phyloP scores from a whole-genome alignment of 768 basidiomycete species.

The Lyophyllum atratum region DNA sequence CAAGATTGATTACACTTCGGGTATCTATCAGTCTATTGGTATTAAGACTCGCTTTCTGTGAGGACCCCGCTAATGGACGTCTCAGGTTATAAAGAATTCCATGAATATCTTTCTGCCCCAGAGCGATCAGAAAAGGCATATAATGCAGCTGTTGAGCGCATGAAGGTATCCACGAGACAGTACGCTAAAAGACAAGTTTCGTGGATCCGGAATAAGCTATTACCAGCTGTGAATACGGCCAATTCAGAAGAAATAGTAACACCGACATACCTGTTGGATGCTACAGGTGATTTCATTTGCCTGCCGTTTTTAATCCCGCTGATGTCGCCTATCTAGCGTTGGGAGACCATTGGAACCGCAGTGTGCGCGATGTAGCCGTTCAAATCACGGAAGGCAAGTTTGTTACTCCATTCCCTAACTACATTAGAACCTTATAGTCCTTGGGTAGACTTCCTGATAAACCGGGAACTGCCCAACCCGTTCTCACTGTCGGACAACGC shows the following conservation, averaged over 20 bases:
- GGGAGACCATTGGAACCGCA: slow-evolving; percentile 56
- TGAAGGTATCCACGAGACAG: slow-evolving; percentile 86
- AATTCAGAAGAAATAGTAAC: slow-evolving; percentile 37
- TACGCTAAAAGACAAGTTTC: slow-evolving; percentile 91
- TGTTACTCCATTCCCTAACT: neutral
- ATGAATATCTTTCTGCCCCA: slow-evolving; percentile 55
- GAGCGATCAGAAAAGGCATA: slow-evolving; percentile 45
- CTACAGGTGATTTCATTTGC: slow-evolving; percentile 49
- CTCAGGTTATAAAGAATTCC: slow-evolving; percentile 92
- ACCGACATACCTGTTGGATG: slow-evolving; percentile 62
- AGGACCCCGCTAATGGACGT: neutral
- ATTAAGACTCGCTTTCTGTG: neutral
- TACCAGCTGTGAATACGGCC: slow-evolving; percentile 66
- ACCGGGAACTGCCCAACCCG: slow-evolving; percentile 55
- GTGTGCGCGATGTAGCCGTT: slow-evolving; percentile 55
- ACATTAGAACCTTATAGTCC: neutral
- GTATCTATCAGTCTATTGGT: slow-evolving; percentile 97
- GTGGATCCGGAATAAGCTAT: slow-evolving; percentile 90
- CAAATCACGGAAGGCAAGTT: slow-evolving; percentile 49
- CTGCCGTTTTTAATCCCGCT: neutral
- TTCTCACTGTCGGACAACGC: slow-evolving; percentile 55
- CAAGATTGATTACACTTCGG: slow-evolving; percentile 66
- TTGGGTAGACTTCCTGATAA: slow-evolving; percentile 56
- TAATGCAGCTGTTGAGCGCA: slow-evolving; percentile 62
- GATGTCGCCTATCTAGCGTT: slow-evolving; percentile 36